Base-by-base conservation (phyloP, 129 eudicot genomes). In the Lactuca sativa region DNA sequence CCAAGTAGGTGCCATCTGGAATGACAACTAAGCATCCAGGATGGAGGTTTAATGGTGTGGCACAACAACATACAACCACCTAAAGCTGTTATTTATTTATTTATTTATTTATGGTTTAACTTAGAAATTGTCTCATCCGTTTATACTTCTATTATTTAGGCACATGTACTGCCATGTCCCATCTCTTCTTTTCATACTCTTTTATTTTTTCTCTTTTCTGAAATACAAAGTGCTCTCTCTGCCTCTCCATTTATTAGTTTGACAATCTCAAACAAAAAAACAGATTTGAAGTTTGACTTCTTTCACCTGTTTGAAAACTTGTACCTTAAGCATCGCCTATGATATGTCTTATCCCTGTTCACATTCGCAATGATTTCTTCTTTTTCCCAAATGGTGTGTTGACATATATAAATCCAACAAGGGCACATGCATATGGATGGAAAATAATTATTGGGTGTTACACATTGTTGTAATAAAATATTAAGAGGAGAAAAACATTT, bases 1-100 rank as follows among this genome's bases (percentile, higher is more conserved):
- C 57, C 78, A 64, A 64, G 43, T 64, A 43, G 72, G 59, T 64
- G 59, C 63, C 78, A 74, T 44, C 66, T 74, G 72, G 66, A 74
- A 64, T 31, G 58, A 65, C 72, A 74, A 13, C 78, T 74, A 74
- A 74, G 59, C 78, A 74, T 64, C 72, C 72, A 74, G 30, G 78
- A 74, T 56, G 66, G 78, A 64, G 56, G 59, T 65, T 36, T 74
- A 41, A 55, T 65, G 63, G 56, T 43, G 71, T 74, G 72, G 78
- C 65, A 64, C 17, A 64, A 30, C 18, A 64, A 64, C 8, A 64
- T 64, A 64, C 78, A 64, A 63, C 71, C 31, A 53, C 71, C 16
- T 40, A 52, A 62, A 63, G 71, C 59, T 74, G 44, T 30, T 40
- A 9, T 36, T 54, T 52, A 53, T 34, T 31, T 30, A 43, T 17